Conservation (phyloP, 768 basidiomycete genomes). For the Phylloporus sp. region DNA sequence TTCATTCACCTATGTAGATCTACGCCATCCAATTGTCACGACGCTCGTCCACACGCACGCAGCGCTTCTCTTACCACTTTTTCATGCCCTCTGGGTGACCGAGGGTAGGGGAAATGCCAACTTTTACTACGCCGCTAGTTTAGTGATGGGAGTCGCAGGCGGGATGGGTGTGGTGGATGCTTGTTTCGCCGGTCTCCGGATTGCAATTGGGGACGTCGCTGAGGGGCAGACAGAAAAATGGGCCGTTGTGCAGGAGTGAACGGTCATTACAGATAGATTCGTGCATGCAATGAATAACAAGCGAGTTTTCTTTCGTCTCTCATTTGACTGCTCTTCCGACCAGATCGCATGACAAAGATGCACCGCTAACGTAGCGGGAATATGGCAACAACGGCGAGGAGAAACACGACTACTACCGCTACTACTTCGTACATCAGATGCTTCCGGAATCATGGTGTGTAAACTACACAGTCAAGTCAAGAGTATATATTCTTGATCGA, state of each 20-base stretch:
- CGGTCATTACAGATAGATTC: too few species aligned
- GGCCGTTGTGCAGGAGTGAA: constrained; percentile 28
- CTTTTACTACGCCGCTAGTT: constrained; percentile 94
- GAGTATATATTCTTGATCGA: too few species aligned
- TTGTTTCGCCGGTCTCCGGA: constrained; percentile 76
- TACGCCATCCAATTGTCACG: constrained; percentile 83
- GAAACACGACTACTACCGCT: too few species aligned
- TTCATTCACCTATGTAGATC: constrained; percentile 44
- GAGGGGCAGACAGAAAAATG: constrained; percentile 37
- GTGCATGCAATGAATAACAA: too few species aligned
- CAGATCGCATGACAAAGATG: too few species aligned
- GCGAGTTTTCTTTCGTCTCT: too few species aligned
- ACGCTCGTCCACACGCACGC: constrained; percentile 80
- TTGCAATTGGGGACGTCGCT: constrained; percentile 55
- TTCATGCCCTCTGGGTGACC: constrained; percentile 86
- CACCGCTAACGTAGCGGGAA: too few species aligned
- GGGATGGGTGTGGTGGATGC: constrained; percentile 82
- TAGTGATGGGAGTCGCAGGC: constrained; percentile 88
- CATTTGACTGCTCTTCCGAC: too few species aligned
- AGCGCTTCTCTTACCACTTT: constrained; percentile 80
- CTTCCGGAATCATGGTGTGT: too few species aligned
- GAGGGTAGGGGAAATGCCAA: constrained; percentile 96
- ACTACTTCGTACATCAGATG: too few species aligned
- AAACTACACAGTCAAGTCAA: too few species aligned
- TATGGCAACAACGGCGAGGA: too few species aligned